Evolutionary conservation across 2,329 filamentous ascomycete genomes (phyloP), one percentile per base, ranked within the genome.

Genomic region (Endocalyx cinctus): DNA sequence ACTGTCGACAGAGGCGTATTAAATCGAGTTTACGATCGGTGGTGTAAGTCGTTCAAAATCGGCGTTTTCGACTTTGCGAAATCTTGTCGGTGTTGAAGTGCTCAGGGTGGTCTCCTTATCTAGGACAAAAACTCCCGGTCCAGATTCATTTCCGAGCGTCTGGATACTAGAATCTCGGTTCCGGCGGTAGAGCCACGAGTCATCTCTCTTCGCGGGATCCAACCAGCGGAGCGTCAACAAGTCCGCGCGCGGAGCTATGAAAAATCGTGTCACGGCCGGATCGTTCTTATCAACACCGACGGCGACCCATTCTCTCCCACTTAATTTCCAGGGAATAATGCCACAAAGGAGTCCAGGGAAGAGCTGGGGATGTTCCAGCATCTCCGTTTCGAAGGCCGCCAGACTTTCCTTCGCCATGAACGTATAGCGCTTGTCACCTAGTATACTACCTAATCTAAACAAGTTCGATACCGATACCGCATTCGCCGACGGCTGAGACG

Each of bases 311-410:
- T 50, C 50, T 34, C 72, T 72, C 3, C 80, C 72, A 1, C 88
- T 88, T 4, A 94, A 61, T 38, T 82, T 76, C 4, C 82, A 77
- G 1, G 80, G 77, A 8, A 95, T 86, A 3, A 97, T 77, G 1
- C 75, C 75, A 4, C 78, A 75, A 48, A 97, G 70, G 48, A 97
- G 70, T 4, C 84, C 84, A 0, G 86, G 82, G 61, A 94, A 97
- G 3, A 97, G 70, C 70, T 92, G 94, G 0, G 92, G 88, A 50
- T 97, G 88, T 58, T 97, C 88, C 52, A 94, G 70, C 47, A 95
- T 80, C 63, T 98, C 92, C 0, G 85, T 82, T 47, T 94, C 87
- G 47, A 98, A 98, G 0, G 88, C 87, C 39, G 79, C 78, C 41
- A 89, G 78, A 1, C 87, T 92, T 45, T 84, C 75, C 31, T 75